phyloP scores from a whole-genome alignment of 2,329 filamentous ascomycete species.

The Eurotiales sp. region DNA sequence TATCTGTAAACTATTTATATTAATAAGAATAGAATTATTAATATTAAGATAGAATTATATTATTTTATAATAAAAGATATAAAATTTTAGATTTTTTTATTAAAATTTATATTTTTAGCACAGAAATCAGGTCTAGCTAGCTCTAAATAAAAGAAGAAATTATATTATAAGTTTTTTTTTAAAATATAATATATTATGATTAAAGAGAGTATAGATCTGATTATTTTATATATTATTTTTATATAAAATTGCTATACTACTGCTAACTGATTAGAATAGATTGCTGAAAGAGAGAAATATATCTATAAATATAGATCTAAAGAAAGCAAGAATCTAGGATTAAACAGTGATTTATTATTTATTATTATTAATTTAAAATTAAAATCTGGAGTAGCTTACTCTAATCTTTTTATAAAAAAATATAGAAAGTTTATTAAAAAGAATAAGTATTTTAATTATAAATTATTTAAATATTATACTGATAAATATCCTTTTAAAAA shows the following conservation, averaged over 20 bases:
- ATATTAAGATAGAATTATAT: background rate
- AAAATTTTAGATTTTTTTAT: background rate
- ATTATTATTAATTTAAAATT: too few species aligned
- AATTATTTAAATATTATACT: background rate
- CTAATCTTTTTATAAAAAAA: background rate
- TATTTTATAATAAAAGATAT: background rate
- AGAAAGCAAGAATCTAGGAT: background rate
- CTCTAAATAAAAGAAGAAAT: background rate
- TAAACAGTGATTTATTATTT: too few species aligned
- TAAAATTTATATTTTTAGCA: conserved; percentile 1
- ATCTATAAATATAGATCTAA: background rate
- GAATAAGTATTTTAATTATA: background rate
- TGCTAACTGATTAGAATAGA: background rate
- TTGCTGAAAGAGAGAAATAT: background rate
- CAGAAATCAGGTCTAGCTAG: background rate
- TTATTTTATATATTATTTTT: background rate
- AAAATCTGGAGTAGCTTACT: background rate
- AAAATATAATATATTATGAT: background rate
- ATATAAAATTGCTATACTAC: background rate
- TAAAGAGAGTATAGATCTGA: background rate
- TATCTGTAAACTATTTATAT: conserved; percentile 3
- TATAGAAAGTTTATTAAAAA: background rate
- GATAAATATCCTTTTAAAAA: background rate
- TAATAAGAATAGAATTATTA: background rate
- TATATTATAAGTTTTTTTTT: background rate